Percentiles rank a stretch among this genome's conserved stretches.
Conservation (phyloP, 2,329 filamentous ascomycete genomes). For the Neofusicoccum laricinum region DNA sequence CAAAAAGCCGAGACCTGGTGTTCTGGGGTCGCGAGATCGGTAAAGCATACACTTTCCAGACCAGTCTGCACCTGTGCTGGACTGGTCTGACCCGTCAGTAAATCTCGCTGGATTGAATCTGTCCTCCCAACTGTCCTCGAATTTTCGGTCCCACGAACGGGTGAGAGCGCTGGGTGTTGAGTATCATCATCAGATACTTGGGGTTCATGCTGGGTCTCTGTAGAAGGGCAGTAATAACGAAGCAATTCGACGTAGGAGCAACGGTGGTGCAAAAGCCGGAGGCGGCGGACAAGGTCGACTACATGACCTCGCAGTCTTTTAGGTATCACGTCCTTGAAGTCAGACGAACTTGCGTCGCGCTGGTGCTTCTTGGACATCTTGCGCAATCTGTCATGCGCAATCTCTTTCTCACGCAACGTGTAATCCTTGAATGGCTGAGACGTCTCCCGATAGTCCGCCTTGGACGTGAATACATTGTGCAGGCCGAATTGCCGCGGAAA, state of each 20-base stretch:
- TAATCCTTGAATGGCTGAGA: constrained; percentile 79
- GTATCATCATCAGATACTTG: not conserved
- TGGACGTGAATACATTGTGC: constrained; percentile 86
- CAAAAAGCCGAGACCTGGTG: constrained; percentile 82
- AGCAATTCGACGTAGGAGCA: constrained; percentile 81
- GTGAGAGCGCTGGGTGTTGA: not conserved
- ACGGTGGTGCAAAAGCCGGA: constrained; percentile 68
- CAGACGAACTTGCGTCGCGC: constrained; percentile 24
- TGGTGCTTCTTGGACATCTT: constrained; percentile 23
- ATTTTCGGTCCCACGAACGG: not conserved
- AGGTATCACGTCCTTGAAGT: constrained; percentile 48
- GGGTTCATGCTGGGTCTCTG: too few relatives aligned
- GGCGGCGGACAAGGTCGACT: constrained; percentile 58
- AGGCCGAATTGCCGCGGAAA: constrained; percentile 88
- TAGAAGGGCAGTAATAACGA: constrained; percentile 65
- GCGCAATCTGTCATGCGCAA: constrained; percentile 36
- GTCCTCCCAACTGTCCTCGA: too few relatives aligned
- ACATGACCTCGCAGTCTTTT: constrained; percentile 66
- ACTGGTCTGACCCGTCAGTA: not conserved
- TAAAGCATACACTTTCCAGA: constrained; percentile 40
- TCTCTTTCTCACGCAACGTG: constrained; percentile 80
- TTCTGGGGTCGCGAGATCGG: constrained; percentile 65
- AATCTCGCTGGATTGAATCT: not conserved
- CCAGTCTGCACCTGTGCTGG: not conserved
- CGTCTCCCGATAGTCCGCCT: constrained; percentile 62